Evolutionary conservation across 2,329 filamentous ascomycete species (phyloP).

Genomic region (Monosporascus sp.): DNA sequence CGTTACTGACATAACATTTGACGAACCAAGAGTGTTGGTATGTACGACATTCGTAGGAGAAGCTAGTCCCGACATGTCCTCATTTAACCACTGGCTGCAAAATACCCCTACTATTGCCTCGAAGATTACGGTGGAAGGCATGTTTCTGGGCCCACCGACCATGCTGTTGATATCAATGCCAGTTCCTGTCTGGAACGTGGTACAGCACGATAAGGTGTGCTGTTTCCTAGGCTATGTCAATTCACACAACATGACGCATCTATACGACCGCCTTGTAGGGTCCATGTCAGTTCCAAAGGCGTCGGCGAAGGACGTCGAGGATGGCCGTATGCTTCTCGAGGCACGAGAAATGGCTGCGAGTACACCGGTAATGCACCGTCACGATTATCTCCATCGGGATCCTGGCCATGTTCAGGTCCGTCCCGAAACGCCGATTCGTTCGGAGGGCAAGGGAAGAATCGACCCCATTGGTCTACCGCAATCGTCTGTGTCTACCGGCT

Average conservation of each 20-base stretch:
- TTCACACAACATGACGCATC: slow-evolving; percentile 61
- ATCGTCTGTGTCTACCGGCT: slow-evolving; percentile 13
- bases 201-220: slow-evolving; percentile 62
- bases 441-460: slow-evolving; percentile 16
- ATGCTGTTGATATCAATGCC: slow-evolving; percentile 64
- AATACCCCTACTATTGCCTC: slow-evolving; percentile 50
- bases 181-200: slow-evolving; percentile 55
- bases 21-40: slow-evolving; percentile 57
- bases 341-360: slow-evolving; percentile 41
- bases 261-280: slow-evolving; percentile 55
- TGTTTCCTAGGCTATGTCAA: slow-evolving; percentile 60
- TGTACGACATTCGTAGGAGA: slow-evolving; percentile 64
- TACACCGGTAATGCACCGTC: slow-evolving; percentile 26
- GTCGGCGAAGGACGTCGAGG: slow-evolving; percentile 49
- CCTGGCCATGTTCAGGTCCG: slow-evolving; percentile 14
- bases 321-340: slow-evolving; percentile 51
- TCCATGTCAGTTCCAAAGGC: slow-evolving; percentile 37
- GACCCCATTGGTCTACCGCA: slow-evolving; percentile 21
- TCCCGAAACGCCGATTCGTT: slow-evolving; percentile 25
- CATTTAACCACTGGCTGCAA: slow-evolving; percentile 61
- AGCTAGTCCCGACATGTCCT: slow-evolving; percentile 59
- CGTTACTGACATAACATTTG: slow-evolving; percentile 52
- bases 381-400: slow-evolving; percentile 13
- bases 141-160: slow-evolving; percentile 62
- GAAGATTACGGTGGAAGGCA: slow-evolving; percentile 59